Conservation (phyloP, 345 rosid genomes). For the Gossypium longicalyx region DNA sequence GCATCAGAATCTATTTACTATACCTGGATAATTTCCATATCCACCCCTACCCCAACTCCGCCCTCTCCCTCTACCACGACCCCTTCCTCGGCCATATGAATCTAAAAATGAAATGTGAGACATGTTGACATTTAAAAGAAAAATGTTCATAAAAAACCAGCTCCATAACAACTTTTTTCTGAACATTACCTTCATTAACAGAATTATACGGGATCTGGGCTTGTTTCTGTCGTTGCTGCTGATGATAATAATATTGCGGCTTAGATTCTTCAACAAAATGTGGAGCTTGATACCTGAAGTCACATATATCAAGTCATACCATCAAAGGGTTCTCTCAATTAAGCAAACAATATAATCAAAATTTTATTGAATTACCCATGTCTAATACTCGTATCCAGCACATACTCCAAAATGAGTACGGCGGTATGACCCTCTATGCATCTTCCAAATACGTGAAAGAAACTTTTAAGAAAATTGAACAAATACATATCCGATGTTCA, state of each 20-base stretch:
- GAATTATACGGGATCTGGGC: slow-evolving; percentile 42
- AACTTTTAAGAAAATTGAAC: no score
- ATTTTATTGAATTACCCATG: no score
- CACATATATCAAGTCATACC: not conserved
- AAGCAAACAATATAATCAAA: not conserved
- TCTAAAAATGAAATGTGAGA: slow-evolving; percentile 21
- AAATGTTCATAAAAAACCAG: not conserved
- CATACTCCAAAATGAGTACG: no score
- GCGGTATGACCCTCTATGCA: no score
- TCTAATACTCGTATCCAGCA: no score
- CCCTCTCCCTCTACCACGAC: slow-evolving; percentile 42
- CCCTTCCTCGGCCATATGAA: slow-evolving; percentile 43
- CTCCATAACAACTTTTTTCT: not conserved
- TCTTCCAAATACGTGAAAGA: no score
- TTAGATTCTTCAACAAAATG: slow-evolving; percentile 41
- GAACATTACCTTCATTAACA: slow-evolving; percentile 56
- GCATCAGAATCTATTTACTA: not conserved
- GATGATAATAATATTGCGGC: slow-evolving; percentile 51
- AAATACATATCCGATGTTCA: no score
- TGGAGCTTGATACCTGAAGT: slow-evolving; percentile 83
- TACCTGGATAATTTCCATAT: slow-evolving; percentile 38
- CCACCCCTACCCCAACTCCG: slow-evolving; percentile 31
- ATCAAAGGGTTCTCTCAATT: not conserved
- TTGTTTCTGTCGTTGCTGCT: slow-evolving; percentile 54
- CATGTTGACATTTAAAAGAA: slow-evolving; percentile 7